phyloP scores from a whole-genome alignment of 139 green algal species.

The Chlorella vulgaris region DNA sequence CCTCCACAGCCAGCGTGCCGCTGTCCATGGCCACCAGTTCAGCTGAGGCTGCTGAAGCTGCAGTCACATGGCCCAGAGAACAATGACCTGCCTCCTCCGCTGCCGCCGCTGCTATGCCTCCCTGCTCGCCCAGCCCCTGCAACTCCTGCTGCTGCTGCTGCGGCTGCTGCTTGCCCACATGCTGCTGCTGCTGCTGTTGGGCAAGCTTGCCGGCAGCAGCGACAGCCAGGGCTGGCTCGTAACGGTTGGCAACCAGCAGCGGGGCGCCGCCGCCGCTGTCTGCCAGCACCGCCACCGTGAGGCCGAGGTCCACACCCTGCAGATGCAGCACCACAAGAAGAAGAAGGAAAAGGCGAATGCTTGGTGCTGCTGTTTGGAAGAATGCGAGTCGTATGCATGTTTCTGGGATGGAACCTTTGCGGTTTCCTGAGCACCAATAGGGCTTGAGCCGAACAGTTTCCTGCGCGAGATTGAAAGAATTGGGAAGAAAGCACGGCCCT shows the following conservation, averaged over 20 bases:
- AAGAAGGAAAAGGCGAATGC: too few relatives aligned
- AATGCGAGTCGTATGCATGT: too few relatives aligned
- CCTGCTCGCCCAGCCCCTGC: not conserved
- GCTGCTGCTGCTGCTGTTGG: not conserved
- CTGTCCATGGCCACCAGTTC: not conserved
- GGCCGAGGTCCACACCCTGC: not conserved
- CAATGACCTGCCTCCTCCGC: not conserved
- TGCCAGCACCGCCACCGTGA: conserved; percentile 69
- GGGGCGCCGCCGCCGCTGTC: conserved; percentile 79
- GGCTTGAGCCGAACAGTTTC: too few relatives aligned
- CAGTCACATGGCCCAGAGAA: too few relatives aligned
- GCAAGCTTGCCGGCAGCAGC: too few relatives aligned
- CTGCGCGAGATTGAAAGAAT: too few relatives aligned
- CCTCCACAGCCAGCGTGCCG: not conserved
- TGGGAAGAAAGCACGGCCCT: too few relatives aligned
- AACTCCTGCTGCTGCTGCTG: not conserved
- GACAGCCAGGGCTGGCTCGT: not conserved
- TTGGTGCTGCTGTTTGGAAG: too few relatives aligned
- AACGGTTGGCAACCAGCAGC: conserved; percentile 51
- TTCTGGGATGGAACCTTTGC: too few relatives aligned
- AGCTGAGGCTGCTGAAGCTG: not conserved
- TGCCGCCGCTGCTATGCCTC: not conserved
- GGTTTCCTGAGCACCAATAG: too few relatives aligned
- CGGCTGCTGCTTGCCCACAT: too few relatives aligned
- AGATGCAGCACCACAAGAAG: not conserved